A percentile compares a stretch with the other conserved stretches of the same genome.
Conservation (phyloP, 352 stramenopile species). For the Phytopythium cucurbitacearum region DNA sequence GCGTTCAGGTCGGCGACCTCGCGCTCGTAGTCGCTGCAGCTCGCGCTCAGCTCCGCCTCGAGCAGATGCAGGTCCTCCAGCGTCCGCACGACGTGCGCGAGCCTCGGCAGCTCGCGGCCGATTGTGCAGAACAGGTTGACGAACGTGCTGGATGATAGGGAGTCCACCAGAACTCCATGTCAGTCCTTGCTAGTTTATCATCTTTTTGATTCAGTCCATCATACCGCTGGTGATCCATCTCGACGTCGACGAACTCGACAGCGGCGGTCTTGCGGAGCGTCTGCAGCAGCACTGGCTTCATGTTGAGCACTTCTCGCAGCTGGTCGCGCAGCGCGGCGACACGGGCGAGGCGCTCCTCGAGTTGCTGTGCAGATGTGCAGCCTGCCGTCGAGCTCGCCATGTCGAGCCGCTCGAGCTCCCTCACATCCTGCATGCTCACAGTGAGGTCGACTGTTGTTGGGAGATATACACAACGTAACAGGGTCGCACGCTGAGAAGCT, state of each 20-base stretch:
- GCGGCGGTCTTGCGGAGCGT: conserved; percentile 28
- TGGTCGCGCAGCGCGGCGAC: conserved; percentile 19
- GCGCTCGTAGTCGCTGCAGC: conserved; percentile 20
- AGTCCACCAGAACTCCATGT: background rate
- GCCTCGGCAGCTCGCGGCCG: conserved; percentile 30
- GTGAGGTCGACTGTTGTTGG: background rate
- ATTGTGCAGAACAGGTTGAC: conserved; percentile 51
- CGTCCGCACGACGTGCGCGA: conserved; percentile 18
- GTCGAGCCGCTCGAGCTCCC: conserved; percentile 34
- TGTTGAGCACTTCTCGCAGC: conserved; percentile 21
- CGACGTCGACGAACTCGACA: conserved; percentile 29
- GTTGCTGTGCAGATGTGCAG: conserved; percentile 19
- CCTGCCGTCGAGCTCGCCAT: conserved; percentile 15
- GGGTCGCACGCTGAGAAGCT: conserved; percentile 2
- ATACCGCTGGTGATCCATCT: conserved; percentile 40
- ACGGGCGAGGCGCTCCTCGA: conserved; percentile 17
- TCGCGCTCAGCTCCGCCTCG: conserved; percentile 4
- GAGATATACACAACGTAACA: background rate
- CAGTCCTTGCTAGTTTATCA: background rate
- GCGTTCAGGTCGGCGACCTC: conserved; percentile 13
- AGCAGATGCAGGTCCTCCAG: conserved; percentile 13
- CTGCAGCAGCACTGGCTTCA: conserved; percentile 35
- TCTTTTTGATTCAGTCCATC: background rate
- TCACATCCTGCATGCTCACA: conserved; percentile 14
- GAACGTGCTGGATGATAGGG: conserved; percentile 20